phyloP scores from a whole-genome alignment of 148 eudicot species.

The Heliosperma pusillum region DNA sequence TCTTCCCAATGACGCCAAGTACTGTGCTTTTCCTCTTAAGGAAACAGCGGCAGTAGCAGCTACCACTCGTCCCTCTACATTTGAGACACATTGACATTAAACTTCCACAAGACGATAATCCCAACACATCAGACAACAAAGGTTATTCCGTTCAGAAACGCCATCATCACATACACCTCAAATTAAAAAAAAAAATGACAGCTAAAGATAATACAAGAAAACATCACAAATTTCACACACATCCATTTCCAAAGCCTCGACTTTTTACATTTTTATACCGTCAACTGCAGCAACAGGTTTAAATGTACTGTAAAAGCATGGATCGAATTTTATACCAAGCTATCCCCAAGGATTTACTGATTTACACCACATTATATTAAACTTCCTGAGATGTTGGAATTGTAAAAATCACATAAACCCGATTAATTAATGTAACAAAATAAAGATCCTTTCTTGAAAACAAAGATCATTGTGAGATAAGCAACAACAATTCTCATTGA shows the following conservation, averaged over 20 bases:
- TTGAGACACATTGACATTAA: constrained; percentile 4
- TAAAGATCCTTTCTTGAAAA: background rate
- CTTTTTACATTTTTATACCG: background rate
- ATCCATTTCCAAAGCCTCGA: background rate
- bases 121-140: background rate
- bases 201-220: background rate
- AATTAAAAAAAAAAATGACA: background rate
- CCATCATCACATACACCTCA: background rate
- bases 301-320: background rate
- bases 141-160: background rate
- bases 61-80: constrained; percentile 59
- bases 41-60: constrained; percentile 68
- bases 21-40: constrained; percentile 53
- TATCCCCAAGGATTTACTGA: no score
- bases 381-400: background rate
- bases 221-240: background rate
- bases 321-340: background rate
- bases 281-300: background rate
- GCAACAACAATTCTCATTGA: no score
- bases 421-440: background rate
- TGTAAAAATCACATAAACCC: no score
- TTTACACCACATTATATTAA: no score
- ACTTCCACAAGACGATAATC: background rate
- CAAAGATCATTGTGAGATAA: background rate
- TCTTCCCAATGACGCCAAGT: constrained; percentile 56